Conservation (phyloP, 208 protist genomes). For the Acanthamoeba culbertsoni region DNA sequence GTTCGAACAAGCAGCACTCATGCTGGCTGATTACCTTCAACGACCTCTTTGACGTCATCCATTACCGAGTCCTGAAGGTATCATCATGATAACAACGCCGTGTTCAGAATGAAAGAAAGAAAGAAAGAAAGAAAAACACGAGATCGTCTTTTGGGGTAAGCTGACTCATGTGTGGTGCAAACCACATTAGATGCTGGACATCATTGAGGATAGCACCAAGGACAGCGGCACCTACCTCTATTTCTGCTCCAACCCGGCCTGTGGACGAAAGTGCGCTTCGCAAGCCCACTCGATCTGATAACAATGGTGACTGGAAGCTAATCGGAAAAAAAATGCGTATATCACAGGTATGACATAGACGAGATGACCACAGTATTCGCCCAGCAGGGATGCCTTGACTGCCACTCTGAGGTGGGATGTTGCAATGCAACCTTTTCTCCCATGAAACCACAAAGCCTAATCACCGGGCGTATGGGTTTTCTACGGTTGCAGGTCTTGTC, state of each 20-base stretch:
- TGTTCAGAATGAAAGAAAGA: no score
- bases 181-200: constrained; percentile 54
- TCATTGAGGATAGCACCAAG: constrained; percentile 8
- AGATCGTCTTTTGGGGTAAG: no score
- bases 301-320: neutral
- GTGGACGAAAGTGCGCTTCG: neutral
- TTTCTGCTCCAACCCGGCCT: constrained; percentile 30
- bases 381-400: constrained; percentile 6
- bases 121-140: no score
- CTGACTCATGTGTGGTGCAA: no score
- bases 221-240: constrained; percentile 21
- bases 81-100: neutral
- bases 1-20: constrained; percentile 28
- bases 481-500: neutral
- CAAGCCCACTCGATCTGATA: neutral
- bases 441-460: neutral
- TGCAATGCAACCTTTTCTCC: neutral
- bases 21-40: constrained; percentile 58
- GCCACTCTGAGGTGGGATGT: neutral
- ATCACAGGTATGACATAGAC: constrained; percentile 1
- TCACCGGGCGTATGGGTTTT: neutral
- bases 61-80: constrained; percentile 34
- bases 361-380: neutral
- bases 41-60: constrained; percentile 22
- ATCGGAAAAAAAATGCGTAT: no score